Evolutionary conservation across 2,329 filamentous ascomycete species (phyloP).

Genomic region (Colletotrichum acutatum): DNA sequence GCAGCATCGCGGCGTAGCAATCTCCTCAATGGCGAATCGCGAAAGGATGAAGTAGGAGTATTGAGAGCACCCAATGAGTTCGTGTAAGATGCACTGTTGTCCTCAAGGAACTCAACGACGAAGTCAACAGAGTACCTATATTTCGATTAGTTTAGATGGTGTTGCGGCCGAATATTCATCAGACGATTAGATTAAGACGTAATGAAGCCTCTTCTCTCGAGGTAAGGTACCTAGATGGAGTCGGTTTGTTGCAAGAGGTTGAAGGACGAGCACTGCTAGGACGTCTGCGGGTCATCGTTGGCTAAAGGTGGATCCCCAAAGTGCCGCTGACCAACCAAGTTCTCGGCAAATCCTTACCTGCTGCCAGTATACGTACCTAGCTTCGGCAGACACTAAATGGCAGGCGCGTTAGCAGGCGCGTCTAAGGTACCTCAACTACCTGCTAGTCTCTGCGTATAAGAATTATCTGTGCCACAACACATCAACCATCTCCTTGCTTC

Average conservation of each 20-base stretch:
- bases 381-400: not conserved
- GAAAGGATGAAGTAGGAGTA: not conserved
- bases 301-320: not conserved
- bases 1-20: constrained; percentile 1
- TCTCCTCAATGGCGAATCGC: not conserved
- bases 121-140: not conserved
- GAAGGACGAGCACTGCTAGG: not conserved
- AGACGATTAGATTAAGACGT: not conserved
- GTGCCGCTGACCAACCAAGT: not conserved
- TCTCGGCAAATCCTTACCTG: not conserved
- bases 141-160: not conserved
- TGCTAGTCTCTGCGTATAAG: not conserved
- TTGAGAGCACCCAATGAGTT: not conserved
- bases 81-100: not conserved
- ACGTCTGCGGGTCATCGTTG: constrained; percentile 17
- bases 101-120: not conserved
- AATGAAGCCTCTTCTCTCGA: not conserved
- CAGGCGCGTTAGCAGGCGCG: constrained; percentile 27
- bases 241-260: not conserved
- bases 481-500: not conserved
- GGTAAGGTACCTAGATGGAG: not conserved
- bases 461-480: not conserved
- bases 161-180: not conserved
- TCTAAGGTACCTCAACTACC: constrained; percentile 12
- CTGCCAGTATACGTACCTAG: not conserved